A percentile compares a stretch with the other conserved stretches of the same genome.
phyloP scores from a whole-genome alignment of 768 basidiomycete species.

The Kwoniella sp. region DNA sequence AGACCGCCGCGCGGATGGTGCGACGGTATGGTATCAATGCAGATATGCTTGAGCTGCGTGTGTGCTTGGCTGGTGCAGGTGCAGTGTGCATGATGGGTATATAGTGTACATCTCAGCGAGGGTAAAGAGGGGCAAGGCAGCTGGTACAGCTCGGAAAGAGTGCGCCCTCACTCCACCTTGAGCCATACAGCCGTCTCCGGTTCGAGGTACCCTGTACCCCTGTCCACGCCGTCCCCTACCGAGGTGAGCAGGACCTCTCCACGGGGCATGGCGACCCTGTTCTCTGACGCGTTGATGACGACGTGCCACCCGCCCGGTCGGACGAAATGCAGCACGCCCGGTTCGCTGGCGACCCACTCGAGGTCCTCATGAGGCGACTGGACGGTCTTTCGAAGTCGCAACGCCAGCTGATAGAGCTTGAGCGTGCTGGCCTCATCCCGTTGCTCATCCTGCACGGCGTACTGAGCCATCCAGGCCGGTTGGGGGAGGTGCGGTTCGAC shows the following conservation, averaged over 20 bases:
- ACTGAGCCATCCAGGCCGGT: conserved; percentile 26
- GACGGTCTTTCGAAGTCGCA: conserved; percentile 17
- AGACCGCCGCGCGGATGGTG: conserved; percentile 12
- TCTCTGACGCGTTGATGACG: conserved; percentile 23
- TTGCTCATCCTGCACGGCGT: conserved; percentile 20
- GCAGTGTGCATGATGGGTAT: too few relatives aligned
- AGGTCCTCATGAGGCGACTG: conserved; percentile 24
- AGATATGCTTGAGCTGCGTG: not conserved
- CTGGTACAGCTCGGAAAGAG: too few relatives aligned
- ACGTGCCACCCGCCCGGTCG: conserved; percentile 30
- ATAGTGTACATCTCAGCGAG: too few relatives aligned
- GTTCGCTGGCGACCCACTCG: conserved; percentile 24
- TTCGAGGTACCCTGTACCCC: not conserved
- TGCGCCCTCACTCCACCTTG: not conserved
- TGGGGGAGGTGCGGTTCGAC: conserved; percentile 29
- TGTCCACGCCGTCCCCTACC: not conserved
- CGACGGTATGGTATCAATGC: not conserved
- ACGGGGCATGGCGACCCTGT: not conserved
- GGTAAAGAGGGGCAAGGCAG: too few relatives aligned
- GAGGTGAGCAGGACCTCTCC: not conserved
- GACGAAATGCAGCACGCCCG: conserved; percentile 22
- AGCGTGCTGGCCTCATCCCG: conserved; percentile 17
- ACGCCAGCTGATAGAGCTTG: conserved; percentile 26
- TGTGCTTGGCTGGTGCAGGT: not conserved
- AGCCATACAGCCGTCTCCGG: not conserved